Base-by-base conservation (phyloP, 495 filamentous ascomycete species). In the Trichoderma parareesei region DNA sequence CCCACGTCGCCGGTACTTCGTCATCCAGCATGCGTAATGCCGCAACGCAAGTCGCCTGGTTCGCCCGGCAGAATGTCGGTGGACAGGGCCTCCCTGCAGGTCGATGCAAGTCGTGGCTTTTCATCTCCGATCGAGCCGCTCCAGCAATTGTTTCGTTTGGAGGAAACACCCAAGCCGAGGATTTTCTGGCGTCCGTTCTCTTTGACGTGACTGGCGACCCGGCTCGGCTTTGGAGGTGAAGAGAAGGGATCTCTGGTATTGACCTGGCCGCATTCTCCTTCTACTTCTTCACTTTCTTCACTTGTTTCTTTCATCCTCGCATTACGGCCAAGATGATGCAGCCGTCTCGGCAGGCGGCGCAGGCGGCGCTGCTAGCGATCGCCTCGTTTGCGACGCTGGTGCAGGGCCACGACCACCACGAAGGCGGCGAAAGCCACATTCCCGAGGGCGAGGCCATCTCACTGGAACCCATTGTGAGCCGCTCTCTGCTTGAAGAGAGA, bases 401-500 rank as follows among this genome's bases (percentile, higher is more conserved):
- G 60, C 57, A 72, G 44, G 88, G 84, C 64, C 91, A 96, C 73
- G 91, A 91, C 63, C 90, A 91, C 78, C 82, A 91, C 37, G 40
- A 41, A 11, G 61, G 61, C 60, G 60, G 60, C 73, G 83, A 81
- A 66, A 82, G 85, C 53, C 83, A 85, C 35, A 88, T 98, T 65
- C 84, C 86, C 55, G 89, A 94, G 68, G 93, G 93, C 63, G 71
- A 86, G 65, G 77, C 81, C 38, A 77, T 94, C 68, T 94, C 91
- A n/a, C 71, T 76, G 16, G 93, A 98, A 42, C 93, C 94, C 0
- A 86, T 98, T 68, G 92, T 93, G 85, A 64, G 88, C 82, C 60
- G 65, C 55, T 14, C 42, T 27, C 18, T n/a, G 16, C 43, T 38
- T 27, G 11, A 7, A 62, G 18, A 46, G 40, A 11, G 8, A 20